A percentile compares a stretch with the other conserved stretches of the same genome.
phyloP scores from a whole-genome alignment of 164 flowering plant species.

The Tinospora cordifolia region DNA sequence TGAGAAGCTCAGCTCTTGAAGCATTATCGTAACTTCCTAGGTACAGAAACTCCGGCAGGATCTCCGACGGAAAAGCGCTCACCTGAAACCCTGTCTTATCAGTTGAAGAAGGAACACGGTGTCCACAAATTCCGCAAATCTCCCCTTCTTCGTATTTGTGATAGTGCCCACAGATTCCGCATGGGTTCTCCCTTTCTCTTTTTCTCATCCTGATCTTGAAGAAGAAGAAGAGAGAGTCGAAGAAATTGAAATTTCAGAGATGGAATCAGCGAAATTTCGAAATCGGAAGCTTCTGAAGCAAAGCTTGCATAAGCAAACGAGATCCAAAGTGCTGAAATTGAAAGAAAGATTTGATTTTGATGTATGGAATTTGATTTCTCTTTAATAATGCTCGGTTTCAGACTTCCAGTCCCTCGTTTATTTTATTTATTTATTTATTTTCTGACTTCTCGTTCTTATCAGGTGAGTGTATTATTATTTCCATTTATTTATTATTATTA shows the following conservation, averaged over 20 bases:
- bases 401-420: too few species aligned
- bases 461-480: too few species aligned
- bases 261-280: conserved; percentile 7
- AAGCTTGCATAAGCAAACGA: too few species aligned
- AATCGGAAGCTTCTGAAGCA: background rate
- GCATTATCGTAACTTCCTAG: conserved; percentile 96
- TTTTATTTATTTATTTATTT: too few species aligned
- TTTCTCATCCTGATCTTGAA: conserved; percentile 52
- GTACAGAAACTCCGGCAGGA: conserved; percentile 81
- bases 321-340: too few species aligned
- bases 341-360: too few species aligned
- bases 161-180: conserved; percentile 92
- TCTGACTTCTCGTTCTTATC: too few species aligned
- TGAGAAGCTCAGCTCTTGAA: conserved; percentile 78
- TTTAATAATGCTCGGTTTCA: too few species aligned
- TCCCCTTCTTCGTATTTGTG: conserved; percentile 96
- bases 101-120: conserved; percentile 42
- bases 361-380: too few species aligned
- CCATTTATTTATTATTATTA: too few species aligned
- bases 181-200: conserved; percentile 95
- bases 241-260: background rate
- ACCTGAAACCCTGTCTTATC: conserved; percentile 36
- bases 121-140: conserved; percentile 88
- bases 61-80: conserved; percentile 83
- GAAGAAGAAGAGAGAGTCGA: background rate